phyloP scores from a whole-genome alignment of 2,329 filamentous ascomycete genomes.

The Triangularia verruculosa region DNA sequence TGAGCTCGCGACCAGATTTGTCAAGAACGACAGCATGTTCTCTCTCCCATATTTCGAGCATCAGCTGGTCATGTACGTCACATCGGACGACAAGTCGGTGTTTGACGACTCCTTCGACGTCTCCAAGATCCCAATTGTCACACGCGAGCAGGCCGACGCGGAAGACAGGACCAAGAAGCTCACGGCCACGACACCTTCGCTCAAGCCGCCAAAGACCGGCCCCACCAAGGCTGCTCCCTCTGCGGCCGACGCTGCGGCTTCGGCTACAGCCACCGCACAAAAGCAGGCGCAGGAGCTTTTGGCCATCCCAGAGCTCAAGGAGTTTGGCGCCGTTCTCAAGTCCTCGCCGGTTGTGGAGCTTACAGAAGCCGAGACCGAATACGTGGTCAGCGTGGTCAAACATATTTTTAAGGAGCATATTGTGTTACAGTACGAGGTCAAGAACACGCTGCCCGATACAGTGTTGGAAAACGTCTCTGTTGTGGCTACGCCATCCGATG shows the following conservation, averaged over 20 bases:
- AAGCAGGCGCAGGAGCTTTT: conserved; percentile 86
- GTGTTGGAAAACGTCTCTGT: conserved; percentile 87
- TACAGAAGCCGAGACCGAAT: conserved; percentile 96
- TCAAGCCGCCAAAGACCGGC: conserved; percentile 85
- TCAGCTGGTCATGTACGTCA: conserved; percentile 96
- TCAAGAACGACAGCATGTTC: conserved; percentile 96
- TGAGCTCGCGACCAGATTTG: conserved; percentile 79
- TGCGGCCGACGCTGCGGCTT: conserved; percentile 71
- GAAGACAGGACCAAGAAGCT: conserved; percentile 98
- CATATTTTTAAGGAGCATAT: conserved; percentile 97
- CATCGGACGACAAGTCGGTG: conserved; percentile 80
- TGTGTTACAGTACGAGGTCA: conserved; percentile 94
- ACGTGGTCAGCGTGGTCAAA: conserved; percentile 90
- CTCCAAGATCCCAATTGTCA: conserved; percentile 85
- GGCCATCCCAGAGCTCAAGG: conserved; percentile 85
- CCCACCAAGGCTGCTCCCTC: conserved; percentile 68
- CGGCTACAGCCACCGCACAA: conserved; percentile 76
- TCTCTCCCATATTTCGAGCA: conserved; percentile 94
- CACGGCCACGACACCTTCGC: conserved; percentile 83
- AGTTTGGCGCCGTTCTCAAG: conserved; percentile 88
- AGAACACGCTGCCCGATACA: conserved; percentile 91
- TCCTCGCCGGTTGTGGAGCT: conserved; percentile 83
- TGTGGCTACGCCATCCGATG: conserved; percentile 73
- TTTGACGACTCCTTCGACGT: conserved; percentile 89
- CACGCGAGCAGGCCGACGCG: conserved; percentile 90